Evolutionary conservation across 2,329 filamentous ascomycete genomes (phyloP).

Genomic region (Phialemonium atrogriseum): DNA sequence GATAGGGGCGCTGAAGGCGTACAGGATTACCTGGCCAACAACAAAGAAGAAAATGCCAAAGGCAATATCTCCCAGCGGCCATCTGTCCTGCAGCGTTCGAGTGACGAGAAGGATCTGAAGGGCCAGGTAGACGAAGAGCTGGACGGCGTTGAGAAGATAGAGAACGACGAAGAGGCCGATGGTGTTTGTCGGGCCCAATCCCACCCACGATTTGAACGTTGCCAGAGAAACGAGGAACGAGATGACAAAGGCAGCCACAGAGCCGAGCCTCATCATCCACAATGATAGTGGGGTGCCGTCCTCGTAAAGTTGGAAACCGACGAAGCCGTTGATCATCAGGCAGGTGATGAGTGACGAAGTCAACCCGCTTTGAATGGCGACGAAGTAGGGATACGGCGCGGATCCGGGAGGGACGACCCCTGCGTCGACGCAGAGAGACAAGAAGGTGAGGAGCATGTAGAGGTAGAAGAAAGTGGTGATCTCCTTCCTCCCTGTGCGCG

Average conservation of each 20-base stretch:
- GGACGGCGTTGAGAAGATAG: conserved; percentile 84
- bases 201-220: conserved; percentile 89
- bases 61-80: conserved; percentile 85
- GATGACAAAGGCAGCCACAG: conserved; percentile 73
- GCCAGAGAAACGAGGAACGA: conserved; percentile 80
- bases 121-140: conserved; percentile 73
- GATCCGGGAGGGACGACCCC: conserved; percentile 84
- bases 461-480: conserved; percentile 93
- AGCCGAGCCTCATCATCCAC: conserved; percentile 80
- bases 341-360: conserved; percentile 80
- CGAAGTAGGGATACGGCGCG: conserved; percentile 80
- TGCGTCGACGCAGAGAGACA: conserved; percentile 84
- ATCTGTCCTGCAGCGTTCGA: conserved; percentile 87
- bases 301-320: conserved; percentile 97
- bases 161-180: conserved; percentile 84
- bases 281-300: conserved; percentile 90
- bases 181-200: conserved; percentile 76
- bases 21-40: conserved; percentile 84
- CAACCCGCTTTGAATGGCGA: conserved; percentile 77
- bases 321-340: conserved; percentile 92
- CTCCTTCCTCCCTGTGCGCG: conserved; percentile 48
- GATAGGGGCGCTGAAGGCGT: conserved; percentile 78
- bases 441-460: conserved; percentile 82
- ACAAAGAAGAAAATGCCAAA: conserved; percentile 91
- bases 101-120: conserved; percentile 85